Conservation (phyloP, 2,329 filamentous ascomycete genomes). For the Fusarium sp. region DNA sequence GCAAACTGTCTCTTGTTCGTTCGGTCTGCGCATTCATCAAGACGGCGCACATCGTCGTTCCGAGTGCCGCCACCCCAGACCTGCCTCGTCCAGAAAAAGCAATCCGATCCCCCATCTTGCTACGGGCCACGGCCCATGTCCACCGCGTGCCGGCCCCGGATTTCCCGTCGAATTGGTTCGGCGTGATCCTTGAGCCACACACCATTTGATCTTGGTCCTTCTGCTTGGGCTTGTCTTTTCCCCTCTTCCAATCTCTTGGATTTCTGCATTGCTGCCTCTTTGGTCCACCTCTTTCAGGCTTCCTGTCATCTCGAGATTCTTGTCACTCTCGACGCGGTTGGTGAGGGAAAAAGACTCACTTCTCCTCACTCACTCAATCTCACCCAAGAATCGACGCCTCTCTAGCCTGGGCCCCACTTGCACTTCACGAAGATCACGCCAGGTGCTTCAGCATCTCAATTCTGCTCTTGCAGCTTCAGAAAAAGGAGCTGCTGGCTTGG, state of each 20-base stretch:
- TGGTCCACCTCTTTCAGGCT: constrained; percentile 12
- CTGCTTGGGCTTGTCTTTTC: constrained; percentile 24
- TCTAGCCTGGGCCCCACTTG: constrained; percentile 38
- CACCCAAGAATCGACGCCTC: constrained; percentile 12
- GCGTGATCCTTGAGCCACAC: constrained; percentile 43
- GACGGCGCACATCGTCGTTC: not conserved
- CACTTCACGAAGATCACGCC: constrained; percentile 39
- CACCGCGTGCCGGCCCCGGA: constrained; percentile 44
- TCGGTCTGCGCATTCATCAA: constrained; percentile 38
- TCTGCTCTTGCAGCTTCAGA: constrained; percentile 10
- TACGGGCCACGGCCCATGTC: constrained; percentile 10
- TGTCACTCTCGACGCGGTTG: not conserved
- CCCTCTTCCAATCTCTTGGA: constrained; percentile 33
- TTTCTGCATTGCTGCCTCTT: constrained; percentile 12
- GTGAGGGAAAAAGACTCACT: constrained; percentile 5
- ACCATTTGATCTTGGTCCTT: constrained; percentile 29
- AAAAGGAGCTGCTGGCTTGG: constrained; percentile 1
- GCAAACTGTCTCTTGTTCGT: constrained; percentile 7
- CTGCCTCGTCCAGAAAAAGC: constrained; percentile 36
- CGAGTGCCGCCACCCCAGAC: constrained; percentile 16
- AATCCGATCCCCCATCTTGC: constrained; percentile 25
- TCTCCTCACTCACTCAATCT: constrained; percentile 16
- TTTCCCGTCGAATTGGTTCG: constrained; percentile 50
- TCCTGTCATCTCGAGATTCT: constrained; percentile 8
- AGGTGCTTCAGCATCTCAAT: constrained; percentile 25